Evolutionary conservation across 768 basidiomycete genomes (phyloP), one percentile per base, ranked within the genome.

Genomic region (Coprinopsis strossmayeri): DNA sequence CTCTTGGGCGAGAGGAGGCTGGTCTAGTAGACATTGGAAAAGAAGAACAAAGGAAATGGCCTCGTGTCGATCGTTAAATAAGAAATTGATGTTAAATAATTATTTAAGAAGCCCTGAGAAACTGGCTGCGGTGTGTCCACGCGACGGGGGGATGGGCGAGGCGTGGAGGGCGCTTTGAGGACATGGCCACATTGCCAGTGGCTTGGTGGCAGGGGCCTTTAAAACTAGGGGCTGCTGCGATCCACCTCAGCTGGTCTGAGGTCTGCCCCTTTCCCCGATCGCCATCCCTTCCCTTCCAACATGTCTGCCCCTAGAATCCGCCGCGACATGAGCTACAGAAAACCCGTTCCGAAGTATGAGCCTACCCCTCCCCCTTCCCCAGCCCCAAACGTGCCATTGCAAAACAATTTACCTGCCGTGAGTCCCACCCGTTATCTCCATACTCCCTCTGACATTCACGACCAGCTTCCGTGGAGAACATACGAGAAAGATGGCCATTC

Each of bases 331-430:
- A 82, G 78, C 61, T 81, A 83, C 61, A 72, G 84, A 46, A 87
- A 87, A 61, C 85, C 85, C 26, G 83, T 77, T 34, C 85, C 85
- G 2, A 64, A 65, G 45, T 85, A 78, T 63, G 70, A 83, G 37
- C 84, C 84, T 27, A 82, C 84, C 11, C 79, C 83, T 3, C 77
- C 80, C 41, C 64, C 73, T 1, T 72, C 72, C 3, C 73, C 73
- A 12, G 61, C 46, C 2, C 41, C 34, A 15, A n/a, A n/a, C n/a
- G n/a, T n/a, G n/a, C n/a, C 17, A 9, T 38, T 5, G 18, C 37
- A 12, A 10, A 20, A 9, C 7, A 18, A 20, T 38, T 13, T 38
- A 32, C 9, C 30, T 32, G 15, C 30, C 30, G 15, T 15, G 30
- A 32, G 30, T 15, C 30, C 30, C 7, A 32, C 7, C 30, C 9